These are phyloP conservation scores for Botrytis aclada DNA, from an alignment of 2,329 filamentous ascomycete genomes.

Conservation along the genomic window DNA sequence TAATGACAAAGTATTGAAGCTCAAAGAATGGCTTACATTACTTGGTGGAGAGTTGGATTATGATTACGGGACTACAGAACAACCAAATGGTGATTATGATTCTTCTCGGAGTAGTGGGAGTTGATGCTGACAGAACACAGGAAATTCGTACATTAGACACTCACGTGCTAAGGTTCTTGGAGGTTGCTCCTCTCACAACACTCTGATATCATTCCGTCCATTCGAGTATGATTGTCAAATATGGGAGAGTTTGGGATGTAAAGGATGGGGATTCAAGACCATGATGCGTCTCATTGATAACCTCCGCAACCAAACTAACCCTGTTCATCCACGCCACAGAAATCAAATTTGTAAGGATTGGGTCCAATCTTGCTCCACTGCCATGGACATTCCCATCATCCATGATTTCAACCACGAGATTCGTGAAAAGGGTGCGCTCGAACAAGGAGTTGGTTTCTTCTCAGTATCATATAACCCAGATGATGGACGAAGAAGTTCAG, in stretches of 20 bases:
- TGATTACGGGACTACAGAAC: constrained; percentile 81
- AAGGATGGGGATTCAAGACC: constrained; percentile 82
- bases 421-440: constrained; percentile 66
- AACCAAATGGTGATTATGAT: constrained; percentile 80
- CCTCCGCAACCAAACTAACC: constrained; percentile 85
- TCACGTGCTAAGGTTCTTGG: constrained; percentile 89
- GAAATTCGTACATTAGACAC: constrained; percentile 89
- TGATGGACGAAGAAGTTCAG: constrained; percentile 77
- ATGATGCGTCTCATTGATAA: constrained; percentile 80
- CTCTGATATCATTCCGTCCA: constrained; percentile 86
- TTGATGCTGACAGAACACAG: constrained; percentile 42
- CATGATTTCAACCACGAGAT: constrained; percentile 87
- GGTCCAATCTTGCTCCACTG: constrained; percentile 75
- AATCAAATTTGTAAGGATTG: constrained; percentile 92
- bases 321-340: constrained; percentile 77
- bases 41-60: constrained; percentile 88
- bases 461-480: constrained; percentile 90
- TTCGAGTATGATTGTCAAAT: constrained; percentile 84
- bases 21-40: constrained; percentile 82
- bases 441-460: constrained; percentile 82
- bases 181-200: constrained; percentile 92
- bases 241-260: constrained; percentile 79
- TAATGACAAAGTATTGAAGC: constrained; percentile 79
- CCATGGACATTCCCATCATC: constrained; percentile 77
- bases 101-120: neutral